These are phyloP conservation scores for Cronartium quercuum DNA, from an alignment of 1,284 basidiomycete genomes.

Conservation along the genomic window DNA sequence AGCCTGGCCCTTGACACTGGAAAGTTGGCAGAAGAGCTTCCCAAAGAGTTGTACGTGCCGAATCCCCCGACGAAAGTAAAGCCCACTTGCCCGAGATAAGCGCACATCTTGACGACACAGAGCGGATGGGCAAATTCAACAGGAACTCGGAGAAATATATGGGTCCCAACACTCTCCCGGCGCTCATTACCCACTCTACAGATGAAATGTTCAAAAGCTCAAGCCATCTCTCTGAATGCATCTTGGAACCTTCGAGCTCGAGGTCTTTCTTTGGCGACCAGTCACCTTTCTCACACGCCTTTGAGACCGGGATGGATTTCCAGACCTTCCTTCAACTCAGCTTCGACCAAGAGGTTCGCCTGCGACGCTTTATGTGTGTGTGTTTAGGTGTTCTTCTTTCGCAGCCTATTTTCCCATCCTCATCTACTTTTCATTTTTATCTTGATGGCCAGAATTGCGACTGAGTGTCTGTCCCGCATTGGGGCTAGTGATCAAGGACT, in stretches of 20 bases:
- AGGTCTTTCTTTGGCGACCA: constrained; percentile 36
- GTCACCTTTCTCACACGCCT: constrained; percentile 37
- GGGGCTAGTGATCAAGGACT: constrained; percentile 36
- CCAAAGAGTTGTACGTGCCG: constrained; percentile 30
- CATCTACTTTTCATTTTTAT: neutral
- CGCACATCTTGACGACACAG: neutral
- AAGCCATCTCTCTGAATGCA: constrained; percentile 34
- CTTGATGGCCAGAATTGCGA: constrained; percentile 24
- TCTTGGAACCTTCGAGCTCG: constrained; percentile 34
- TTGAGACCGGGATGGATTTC: constrained; percentile 38
- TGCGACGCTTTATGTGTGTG: constrained; percentile 33
- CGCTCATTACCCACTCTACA: constrained; percentile 33
- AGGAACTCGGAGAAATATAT: constrained; percentile 39
- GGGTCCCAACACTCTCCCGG: constrained; percentile 38
- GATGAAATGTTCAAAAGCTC: constrained; percentile 39
- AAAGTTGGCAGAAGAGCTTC: constrained; percentile 30
- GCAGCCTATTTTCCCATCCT: neutral
- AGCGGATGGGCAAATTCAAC: neutral
- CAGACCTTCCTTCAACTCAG: constrained; percentile 36
- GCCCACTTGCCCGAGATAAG: neutral
- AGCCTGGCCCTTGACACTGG: constrained; percentile 36
- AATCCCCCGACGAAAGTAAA: neutral
- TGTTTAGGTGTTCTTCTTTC: too few relatives aligned
- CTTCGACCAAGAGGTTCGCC: constrained; percentile 38
- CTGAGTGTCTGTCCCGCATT: constrained; percentile 34